phyloP scores from a whole-genome alignment of 2,329 filamentous ascomycete genomes.

The Sporothrix humicola region DNA sequence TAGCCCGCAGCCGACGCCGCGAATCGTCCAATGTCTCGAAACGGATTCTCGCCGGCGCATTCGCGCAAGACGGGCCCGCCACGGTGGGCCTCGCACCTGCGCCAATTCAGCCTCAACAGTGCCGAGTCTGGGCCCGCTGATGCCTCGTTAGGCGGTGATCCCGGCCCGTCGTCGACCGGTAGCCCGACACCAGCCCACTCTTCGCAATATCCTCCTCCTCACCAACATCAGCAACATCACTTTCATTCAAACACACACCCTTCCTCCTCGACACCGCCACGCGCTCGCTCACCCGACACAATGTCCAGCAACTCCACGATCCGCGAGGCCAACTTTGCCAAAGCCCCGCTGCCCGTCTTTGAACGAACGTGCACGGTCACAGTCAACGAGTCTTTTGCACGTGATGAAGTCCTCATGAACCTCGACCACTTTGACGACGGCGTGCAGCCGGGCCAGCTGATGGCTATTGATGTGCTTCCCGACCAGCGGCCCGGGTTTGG shows the following conservation, averaged over 20 bases:
- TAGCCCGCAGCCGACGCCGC: constrained; percentile 30
- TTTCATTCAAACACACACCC: neutral
- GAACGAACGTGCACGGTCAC: constrained; percentile 61
- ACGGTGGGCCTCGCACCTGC: constrained; percentile 59
- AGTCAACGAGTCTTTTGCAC: constrained; percentile 75
- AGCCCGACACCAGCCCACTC: neutral
- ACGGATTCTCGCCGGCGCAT: constrained; percentile 50
- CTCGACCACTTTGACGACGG: constrained; percentile 69
- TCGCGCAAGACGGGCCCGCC: constrained; percentile 51
- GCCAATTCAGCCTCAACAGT: constrained; percentile 57
- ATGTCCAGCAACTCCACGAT: constrained; percentile 58
- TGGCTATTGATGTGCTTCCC: constrained; percentile 70
- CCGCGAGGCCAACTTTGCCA: constrained; percentile 42
- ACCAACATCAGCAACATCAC: constrained; percentile 7
- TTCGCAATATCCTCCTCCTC: neutral
- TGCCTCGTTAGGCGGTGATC: neutral
- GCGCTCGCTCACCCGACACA: constrained; percentile 53
- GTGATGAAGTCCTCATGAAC: constrained; percentile 81
- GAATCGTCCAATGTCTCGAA: constrained; percentile 48
- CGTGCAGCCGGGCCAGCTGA: constrained; percentile 69
- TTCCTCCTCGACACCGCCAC: constrained; percentile 33
- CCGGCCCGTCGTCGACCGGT: neutral
- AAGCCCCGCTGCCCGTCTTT: constrained; percentile 42
- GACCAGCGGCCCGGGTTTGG: constrained; percentile 45
- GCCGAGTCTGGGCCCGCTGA: constrained; percentile 45